phyloP scores from a whole-genome alignment of 345 rosid species.

The Salix caprea region DNA sequence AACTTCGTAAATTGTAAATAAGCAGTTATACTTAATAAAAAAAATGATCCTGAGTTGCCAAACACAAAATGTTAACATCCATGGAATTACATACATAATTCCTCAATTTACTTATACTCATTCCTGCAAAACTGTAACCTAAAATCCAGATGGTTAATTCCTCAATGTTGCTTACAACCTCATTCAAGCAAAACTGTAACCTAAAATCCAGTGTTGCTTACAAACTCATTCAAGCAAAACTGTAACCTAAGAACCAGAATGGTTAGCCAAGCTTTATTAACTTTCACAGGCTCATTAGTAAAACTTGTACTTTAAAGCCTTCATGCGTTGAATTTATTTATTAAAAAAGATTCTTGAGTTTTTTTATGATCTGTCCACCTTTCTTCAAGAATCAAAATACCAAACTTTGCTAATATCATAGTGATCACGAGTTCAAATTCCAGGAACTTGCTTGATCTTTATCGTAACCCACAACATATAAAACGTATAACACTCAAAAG shows the following conservation, averaged over 20 bases:
- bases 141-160: background rate
- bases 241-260: background rate
- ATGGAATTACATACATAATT: background rate
- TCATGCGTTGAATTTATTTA: background rate
- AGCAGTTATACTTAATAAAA: no score
- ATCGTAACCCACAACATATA: background rate
- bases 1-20: background rate
- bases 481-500: background rate
- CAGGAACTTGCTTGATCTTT: background rate
- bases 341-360: background rate
- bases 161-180: background rate
- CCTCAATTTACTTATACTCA: background rate
- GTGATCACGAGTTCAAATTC: no score
- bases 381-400: background rate
- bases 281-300: background rate
- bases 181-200: background rate
- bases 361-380: background rate
- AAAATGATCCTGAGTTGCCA: no score
- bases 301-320: background rate
- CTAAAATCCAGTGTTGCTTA: background rate
- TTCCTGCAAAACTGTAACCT: background rate
- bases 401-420: background rate
- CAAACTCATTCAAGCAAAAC: background rate
- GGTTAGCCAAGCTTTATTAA: no score
- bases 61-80: no score